Conservation (phyloP, 441 rosid genomes). For the Brassica hybrid region DNA sequence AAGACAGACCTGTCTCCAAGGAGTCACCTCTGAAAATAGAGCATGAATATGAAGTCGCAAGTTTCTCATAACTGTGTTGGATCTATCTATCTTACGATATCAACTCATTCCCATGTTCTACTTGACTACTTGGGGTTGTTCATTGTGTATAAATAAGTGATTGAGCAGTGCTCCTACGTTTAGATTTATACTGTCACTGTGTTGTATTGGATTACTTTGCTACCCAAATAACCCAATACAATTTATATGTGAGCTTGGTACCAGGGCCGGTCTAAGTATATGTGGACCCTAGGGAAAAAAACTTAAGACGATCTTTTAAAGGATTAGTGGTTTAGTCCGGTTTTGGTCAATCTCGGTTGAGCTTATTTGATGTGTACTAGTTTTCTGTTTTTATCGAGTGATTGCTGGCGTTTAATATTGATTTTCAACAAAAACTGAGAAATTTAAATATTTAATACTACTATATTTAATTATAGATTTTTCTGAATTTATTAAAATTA, state of each 20-base stretch:
- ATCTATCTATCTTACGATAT: not conserved
- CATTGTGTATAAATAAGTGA: slow-evolving; percentile 15
- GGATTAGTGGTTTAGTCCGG: not conserved
- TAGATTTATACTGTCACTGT: not conserved
- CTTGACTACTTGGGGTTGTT: not conserved
- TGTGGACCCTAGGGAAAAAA: not conserved
- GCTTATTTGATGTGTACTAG: too few relatives aligned
- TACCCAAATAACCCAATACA: not conserved
- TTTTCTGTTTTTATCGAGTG: not conserved
- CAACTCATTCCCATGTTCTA: slow-evolving; percentile 1
- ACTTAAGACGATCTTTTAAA: not conserved
- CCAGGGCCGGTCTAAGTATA: not conserved
- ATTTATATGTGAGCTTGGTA: not conserved
- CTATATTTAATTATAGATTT: too few relatives aligned
- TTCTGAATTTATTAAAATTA: too few relatives aligned
- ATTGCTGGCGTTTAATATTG: too few relatives aligned
- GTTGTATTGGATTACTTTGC: not conserved
- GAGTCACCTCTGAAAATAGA: slow-evolving; percentile 65
- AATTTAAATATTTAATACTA: too few relatives aligned
- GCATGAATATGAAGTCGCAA: slow-evolving; percentile 70
- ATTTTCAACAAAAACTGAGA: too few relatives aligned
- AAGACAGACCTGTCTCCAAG: slow-evolving; percentile 84
- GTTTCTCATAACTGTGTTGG: slow-evolving; percentile 38
- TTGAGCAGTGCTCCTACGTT: not conserved
- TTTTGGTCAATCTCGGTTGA: not conserved